Evolutionary conservation across 176 grass and related monocot genomes (phyloP).

Genomic region (Miscanthus lutarioriparius): DNA sequence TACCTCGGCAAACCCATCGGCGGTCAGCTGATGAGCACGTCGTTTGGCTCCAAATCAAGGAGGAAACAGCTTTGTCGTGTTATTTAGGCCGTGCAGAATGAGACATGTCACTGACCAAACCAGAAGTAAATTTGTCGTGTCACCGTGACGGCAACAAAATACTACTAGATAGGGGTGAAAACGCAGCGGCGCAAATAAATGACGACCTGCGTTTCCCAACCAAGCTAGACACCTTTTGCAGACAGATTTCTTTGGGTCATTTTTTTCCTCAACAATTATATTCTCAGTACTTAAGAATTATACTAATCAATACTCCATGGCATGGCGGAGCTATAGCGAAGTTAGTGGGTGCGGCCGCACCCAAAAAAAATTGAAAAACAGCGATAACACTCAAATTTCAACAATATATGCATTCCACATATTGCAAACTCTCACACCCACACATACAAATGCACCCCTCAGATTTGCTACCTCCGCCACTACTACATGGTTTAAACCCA

Average conservation of each 20-base stretch:
- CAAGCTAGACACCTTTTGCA: not conserved
- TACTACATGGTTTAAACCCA: slow-evolving; percentile 25
- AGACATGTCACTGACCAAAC: not conserved
- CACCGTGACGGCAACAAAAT: slow-evolving; percentile 32
- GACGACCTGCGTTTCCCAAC: not conserved
- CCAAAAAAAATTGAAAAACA: too few relatives aligned
- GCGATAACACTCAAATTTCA: too few relatives aligned
- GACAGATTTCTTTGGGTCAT: not conserved
- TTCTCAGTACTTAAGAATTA: not conserved
- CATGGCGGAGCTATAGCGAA: too few relatives aligned
- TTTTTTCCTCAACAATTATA: not conserved
- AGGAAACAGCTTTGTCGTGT: not conserved
- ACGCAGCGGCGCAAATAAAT: slow-evolving; percentile 30
- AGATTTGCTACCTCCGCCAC: too few relatives aligned
- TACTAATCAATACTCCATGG: slow-evolving; percentile 26
- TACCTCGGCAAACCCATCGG: slow-evolving; percentile 2
- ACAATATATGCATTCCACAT: too few relatives aligned
- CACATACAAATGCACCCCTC: too few relatives aligned
- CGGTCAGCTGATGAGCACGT: not conserved
- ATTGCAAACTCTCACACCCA: too few relatives aligned
- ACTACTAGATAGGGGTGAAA: not conserved
- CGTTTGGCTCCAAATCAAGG: not conserved
- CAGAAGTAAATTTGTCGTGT: slow-evolving; percentile 21
- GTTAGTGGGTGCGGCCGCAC: too few relatives aligned
- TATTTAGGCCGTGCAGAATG: not conserved